phyloP scores from a whole-genome alignment of 2,329 filamentous ascomycete genomes.

The Sporothrix pseudoabietina region DNA sequence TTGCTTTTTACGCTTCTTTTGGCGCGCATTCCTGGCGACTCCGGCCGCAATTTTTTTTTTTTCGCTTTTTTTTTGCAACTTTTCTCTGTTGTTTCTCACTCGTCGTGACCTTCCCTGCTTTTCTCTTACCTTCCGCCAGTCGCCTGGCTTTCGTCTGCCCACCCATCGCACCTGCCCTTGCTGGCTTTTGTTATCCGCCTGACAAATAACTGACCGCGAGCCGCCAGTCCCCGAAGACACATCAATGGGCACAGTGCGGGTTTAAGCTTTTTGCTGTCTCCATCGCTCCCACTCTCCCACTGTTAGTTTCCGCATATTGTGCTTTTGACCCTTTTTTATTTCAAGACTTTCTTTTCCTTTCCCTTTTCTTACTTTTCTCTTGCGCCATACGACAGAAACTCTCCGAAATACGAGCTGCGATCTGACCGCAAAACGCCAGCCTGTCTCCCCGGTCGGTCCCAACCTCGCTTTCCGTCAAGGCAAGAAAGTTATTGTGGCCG shows the following conservation, averaged over 20 bases:
- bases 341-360: too few species aligned
- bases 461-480: constrained; percentile 4
- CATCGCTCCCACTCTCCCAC: not conserved
- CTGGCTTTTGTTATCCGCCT: constrained; percentile 15
- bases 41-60: not conserved
- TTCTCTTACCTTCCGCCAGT: constrained; percentile 6
- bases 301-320: not conserved
- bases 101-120: constrained; percentile 6
- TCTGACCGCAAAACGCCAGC: not conserved
- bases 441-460: not conserved
- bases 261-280: constrained; percentile 6
- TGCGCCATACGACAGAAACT: not conserved
- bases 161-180: constrained; percentile 4
- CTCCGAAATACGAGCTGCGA: constrained; percentile 14
- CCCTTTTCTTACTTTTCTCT: not conserved
- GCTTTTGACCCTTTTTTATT: not conserved
- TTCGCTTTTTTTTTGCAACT: not conserved
- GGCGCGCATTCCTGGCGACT: constrained; percentile 18
- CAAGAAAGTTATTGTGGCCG: not conserved
- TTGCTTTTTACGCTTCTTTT: constrained; percentile 1
- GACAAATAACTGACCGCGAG: constrained; percentile 14
- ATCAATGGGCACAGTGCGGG: constrained; percentile 14
- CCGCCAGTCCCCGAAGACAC: not conserved
- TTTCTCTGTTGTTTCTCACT: not conserved
- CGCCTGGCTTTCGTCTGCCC: not conserved